Evolutionary conservation across 2,329 filamentous ascomycete genomes (phyloP), one percentile per base, ranked within the genome.

Genomic region (Hymenoscyphus linearis): DNA sequence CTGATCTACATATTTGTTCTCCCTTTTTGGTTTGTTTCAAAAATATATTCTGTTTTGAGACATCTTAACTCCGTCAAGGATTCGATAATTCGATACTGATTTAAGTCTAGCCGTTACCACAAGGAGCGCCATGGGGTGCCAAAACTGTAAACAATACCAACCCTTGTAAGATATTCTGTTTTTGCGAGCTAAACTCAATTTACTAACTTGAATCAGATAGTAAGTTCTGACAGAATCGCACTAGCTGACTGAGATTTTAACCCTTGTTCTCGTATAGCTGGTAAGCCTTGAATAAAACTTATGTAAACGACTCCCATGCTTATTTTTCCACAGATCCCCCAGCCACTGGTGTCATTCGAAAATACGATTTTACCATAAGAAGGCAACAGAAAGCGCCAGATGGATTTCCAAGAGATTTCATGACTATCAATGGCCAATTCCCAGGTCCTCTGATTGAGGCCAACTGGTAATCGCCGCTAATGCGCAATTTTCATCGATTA

Each of bases 121-220:
- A 80, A 63, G 79, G 79, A 3, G 77, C 68, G 53, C 82, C 83
- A 3, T 85, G 83, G 83, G 82, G 80, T 36, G 69, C 67, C 3
- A 71, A 73, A 50, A 76, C 76, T 16, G 70, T 75, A 31, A 72
- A 71, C 10, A 69, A 70, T 16, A 79, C 72, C 1, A 73, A 77
- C 61, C 74, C 75, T 59, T 67, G 64, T 64, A 61, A 64, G 63
- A 31, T 57, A 10, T 60, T 59, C 31, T 7, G 26, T 31, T 36
- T 16, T 14, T 18, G 14, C 16, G 18, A 13, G 22, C 3, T 37
- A 7, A 37, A 14, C 9, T 5, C 2, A 14, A 22, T 35, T 14
- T 55, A 54, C 58, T 59, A 47, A 59, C 22, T 22, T 34, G 9
- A 18, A 12, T 22, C 34, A 63, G 61, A 63, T 58, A 57, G 63